These are phyloP conservation scores for Haplographium delicatum DNA, from an alignment of 495 filamentous ascomycete species.

Conservation along the genomic window DNA sequence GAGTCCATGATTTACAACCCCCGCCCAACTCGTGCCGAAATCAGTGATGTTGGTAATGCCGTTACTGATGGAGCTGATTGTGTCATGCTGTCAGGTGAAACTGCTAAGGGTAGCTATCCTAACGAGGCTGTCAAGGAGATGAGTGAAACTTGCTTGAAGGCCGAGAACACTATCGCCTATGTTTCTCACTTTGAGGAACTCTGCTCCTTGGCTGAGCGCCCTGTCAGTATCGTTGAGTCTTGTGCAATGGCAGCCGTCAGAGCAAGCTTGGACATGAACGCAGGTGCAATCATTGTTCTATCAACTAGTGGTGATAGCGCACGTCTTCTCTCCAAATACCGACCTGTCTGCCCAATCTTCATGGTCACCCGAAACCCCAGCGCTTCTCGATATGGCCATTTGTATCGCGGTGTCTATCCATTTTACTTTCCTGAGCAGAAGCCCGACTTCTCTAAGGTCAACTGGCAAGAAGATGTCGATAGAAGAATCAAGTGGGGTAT, in stretches of 20 bases:
- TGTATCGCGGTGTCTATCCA: slow-evolving; percentile 97
- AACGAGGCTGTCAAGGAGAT: slow-evolving; percentile 92
- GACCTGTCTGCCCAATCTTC: slow-evolving; percentile 96
- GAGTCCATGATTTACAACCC: slow-evolving; percentile 99
- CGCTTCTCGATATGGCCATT: slow-evolving; percentile 83
- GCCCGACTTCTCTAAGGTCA: slow-evolving; percentile 80
- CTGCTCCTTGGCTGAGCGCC: slow-evolving; percentile 71
- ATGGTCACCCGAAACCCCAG: slow-evolving; percentile 88
- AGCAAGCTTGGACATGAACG: slow-evolving; percentile 89
- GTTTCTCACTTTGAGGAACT: slow-evolving; percentile 95
- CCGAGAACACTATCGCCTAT: slow-evolving; percentile 94
- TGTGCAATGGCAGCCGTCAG: slow-evolving; percentile 95
- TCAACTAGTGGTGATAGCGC: slow-evolving; percentile 90
- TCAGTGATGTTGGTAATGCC: slow-evolving; percentile 96
- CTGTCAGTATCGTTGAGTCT: slow-evolving; percentile 80
- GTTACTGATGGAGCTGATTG: slow-evolving; percentile 97
- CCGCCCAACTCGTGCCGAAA: slow-evolving; percentile 93
- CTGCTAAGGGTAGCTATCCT: slow-evolving; percentile 95
- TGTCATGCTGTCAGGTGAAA: slow-evolving; percentile 99
- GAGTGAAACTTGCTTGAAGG: slow-evolving; percentile 93
- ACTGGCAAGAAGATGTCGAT: slow-evolving; percentile 99
- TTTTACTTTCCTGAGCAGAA: slow-evolving; percentile 90
- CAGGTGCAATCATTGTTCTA: slow-evolving; percentile 88
- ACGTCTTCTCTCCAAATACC: slow-evolving; percentile 94
- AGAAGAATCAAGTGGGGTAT: slow-evolving; percentile 94